Conservation (phyloP, 2,329 filamentous ascomycete species). For the Dactylellina sp. region DNA sequence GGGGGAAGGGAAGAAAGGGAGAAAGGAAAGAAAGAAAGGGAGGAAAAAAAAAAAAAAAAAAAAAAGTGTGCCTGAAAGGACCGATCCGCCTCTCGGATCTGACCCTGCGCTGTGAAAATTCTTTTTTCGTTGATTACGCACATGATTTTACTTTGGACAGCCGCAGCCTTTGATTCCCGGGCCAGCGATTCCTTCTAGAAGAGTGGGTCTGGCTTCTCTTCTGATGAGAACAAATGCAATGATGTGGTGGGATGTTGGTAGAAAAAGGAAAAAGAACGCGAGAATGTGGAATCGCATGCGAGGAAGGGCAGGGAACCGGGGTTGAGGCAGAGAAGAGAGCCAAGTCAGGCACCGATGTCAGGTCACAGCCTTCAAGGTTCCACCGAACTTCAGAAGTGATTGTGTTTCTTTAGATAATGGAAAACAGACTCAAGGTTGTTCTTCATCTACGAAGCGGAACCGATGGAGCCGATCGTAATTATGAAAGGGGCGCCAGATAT, state of each 20-base stretch:
- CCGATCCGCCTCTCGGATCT: conserved; percentile 37
- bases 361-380: conserved; percentile 32
- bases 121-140: conserved; percentile 35
- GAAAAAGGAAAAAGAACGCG: conserved; percentile 57
- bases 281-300: conserved; percentile 54
- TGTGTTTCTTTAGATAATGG: conserved; percentile 40
- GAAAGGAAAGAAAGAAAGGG: too few species aligned
- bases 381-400: conserved; percentile 20
- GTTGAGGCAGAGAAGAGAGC: conserved; percentile 16
- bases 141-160: conserved; percentile 18
- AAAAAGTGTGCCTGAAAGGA: conserved; percentile 36
- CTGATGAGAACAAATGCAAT: conserved; percentile 12
- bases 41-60: conserved; percentile 12
- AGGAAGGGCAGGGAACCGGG: conserved; percentile 41
- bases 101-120: conserved; percentile 25
- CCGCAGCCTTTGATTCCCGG: conserved; percentile 20
- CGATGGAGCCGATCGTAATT: conserved; percentile 22
- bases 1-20: not conserved
- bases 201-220: conserved; percentile 39
- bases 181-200: conserved; percentile 37
- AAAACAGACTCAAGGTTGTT: not conserved
- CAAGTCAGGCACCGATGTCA: conserved; percentile 50
- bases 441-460: not conserved
- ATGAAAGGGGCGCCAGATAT: conserved; percentile 33
- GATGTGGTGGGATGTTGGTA: conserved; percentile 10